Percentiles rank a stretch among this genome's conserved stretches.
Conservation (phyloP, 257 asterid species). For the Nicotiana undulata region DNA sequence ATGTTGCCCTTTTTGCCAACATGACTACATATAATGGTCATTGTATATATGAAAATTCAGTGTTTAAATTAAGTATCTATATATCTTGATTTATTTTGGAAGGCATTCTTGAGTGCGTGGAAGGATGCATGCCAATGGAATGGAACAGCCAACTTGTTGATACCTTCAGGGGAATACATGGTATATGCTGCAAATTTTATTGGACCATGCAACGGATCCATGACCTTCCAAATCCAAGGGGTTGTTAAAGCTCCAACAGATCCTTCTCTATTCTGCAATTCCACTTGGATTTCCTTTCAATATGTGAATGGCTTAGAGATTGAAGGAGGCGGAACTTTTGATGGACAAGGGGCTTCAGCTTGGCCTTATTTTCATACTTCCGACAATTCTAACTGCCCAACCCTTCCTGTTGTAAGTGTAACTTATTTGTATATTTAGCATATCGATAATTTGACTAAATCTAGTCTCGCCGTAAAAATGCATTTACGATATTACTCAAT, state of each 20-base stretch:
- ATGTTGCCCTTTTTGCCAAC: background rate
- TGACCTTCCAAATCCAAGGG: background rate
- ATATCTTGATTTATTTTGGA: background rate
- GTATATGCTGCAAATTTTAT: background rate
- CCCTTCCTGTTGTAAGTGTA: background rate
- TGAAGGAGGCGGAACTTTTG: conserved; percentile 8
- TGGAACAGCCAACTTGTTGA: background rate
- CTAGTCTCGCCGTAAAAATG: no score
- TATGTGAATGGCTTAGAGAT: background rate
- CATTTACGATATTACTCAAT: no score
- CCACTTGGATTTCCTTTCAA: background rate
- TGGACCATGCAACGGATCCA: conserved; percentile 1
- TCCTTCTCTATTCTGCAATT: background rate
- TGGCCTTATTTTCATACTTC: background rate
- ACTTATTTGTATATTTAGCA: background rate
- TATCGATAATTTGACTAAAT: no score
- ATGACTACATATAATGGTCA: background rate
- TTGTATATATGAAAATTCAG: background rate
- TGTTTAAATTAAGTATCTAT: background rate
- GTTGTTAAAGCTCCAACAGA: conserved; percentile 3
- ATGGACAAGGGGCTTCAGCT: conserved; percentile 5
- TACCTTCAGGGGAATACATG: conserved; percentile 6
- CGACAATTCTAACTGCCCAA: background rate
- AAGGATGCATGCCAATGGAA: conserved; percentile 1
- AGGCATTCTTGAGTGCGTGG: conserved; percentile 7